A percentile compares a stretch with the other conserved stretches of the same genome.
Conservation (phyloP, 108 stramenopile genomes). For the Nitzschia palea region DNA sequence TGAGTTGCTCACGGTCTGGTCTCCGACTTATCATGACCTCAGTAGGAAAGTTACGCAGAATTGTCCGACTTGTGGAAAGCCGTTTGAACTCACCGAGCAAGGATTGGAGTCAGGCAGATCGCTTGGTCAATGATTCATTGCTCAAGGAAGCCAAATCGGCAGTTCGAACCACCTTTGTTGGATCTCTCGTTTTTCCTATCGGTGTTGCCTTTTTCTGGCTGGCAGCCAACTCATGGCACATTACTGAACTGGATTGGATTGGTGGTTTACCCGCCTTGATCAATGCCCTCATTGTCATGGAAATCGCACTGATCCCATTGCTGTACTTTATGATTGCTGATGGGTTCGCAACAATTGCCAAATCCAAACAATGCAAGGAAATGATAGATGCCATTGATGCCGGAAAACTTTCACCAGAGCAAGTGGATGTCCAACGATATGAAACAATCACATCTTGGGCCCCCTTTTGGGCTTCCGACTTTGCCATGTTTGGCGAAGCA, state of each 20-base stretch:
- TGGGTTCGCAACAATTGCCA: conserved; percentile 38
- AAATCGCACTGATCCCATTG: conserved; percentile 67
- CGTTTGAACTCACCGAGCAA: conserved; percentile 9
- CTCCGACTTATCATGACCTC: conserved; percentile 46
- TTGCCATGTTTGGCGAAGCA: conserved; percentile 2
- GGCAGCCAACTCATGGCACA: conserved; percentile 73
- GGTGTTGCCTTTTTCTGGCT: conserved; percentile 86
- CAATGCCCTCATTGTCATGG: conserved; percentile 77
- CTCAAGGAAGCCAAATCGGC: conserved; percentile 57
- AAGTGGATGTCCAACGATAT: conserved; percentile 10
- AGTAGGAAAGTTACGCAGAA: conserved; percentile 50
- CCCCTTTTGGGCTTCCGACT: conserved; percentile 62
- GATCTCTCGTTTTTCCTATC: conserved; percentile 55
- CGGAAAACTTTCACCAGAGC: conserved; percentile 5
- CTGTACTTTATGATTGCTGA: conserved; percentile 79
- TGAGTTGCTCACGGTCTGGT: conserved; percentile 50
- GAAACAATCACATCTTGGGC: conserved; percentile 46
- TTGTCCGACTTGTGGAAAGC: conserved; percentile 45
- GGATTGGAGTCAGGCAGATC: conserved; percentile 30
- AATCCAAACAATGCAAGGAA: conserved; percentile 43
- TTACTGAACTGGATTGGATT: conserved; percentile 78
- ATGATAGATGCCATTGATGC: conserved; percentile 32
- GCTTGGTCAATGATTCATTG: conserved; percentile 61
- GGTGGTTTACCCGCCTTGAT: conserved; percentile 80
- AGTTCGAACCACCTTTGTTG: conserved; percentile 55